Conservation (phyloP, 163 green algal species). For the Chloromonas sp. region DNA sequence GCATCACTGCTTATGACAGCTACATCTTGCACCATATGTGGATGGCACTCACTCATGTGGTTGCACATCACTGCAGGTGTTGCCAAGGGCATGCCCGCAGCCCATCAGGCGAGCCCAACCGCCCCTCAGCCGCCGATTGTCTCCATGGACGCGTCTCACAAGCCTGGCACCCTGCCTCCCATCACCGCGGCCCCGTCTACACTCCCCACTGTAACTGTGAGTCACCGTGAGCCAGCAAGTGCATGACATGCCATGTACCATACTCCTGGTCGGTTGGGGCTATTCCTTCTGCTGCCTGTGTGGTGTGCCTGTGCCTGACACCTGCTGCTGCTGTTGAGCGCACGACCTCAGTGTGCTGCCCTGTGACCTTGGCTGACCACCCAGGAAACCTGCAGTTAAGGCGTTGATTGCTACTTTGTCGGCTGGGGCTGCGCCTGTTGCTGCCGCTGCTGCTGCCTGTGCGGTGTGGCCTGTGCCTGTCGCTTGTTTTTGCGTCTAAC, state of each 20-base stretch:
- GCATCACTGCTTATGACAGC: too few species aligned
- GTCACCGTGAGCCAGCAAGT: background rate
- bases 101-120: background rate
- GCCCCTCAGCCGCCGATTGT: slow-evolving; percentile 19
- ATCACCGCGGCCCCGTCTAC: slow-evolving; percentile 13
- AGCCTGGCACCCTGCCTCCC: slow-evolving; percentile 23
- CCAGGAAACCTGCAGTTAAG: too few species aligned
- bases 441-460: background rate
- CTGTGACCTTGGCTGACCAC: too few species aligned
- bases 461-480: background rate
- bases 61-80: background rate
- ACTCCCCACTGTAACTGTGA: slow-evolving; percentile 1
- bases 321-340: background rate
- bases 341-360: background rate
- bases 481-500: background rate
- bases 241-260: too few species aligned
- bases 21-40: too few species aligned
- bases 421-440: background rate
- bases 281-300: background rate
- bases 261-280: background rate
- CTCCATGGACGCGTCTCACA: slow-evolving; percentile 15
- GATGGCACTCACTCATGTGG: too few species aligned
- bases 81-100: background rate
- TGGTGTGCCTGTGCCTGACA: background rate
- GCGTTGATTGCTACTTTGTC: too few species aligned